Evolutionary conservation across 2,329 filamentous ascomycete genomes (phyloP), one percentile per base, ranked within the genome.

Genomic region (Xylaria sp.): DNA sequence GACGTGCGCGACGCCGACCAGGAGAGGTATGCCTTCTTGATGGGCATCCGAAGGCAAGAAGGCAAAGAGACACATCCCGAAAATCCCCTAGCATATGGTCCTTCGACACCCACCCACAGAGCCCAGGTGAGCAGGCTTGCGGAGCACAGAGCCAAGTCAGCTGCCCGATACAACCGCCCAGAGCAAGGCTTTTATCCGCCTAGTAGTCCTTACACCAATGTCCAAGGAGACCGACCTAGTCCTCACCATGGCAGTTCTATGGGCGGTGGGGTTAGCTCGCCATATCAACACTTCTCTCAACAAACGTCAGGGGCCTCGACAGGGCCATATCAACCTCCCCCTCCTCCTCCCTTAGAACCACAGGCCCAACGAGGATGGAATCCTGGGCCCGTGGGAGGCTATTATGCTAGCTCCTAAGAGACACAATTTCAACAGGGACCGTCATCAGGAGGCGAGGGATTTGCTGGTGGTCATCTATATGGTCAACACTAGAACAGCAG

Each of bases 1-100:
- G 54, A 67, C 9, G 60, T 67, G 7, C 63, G 63, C 5, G 65
- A 60, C 4, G 65, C 60, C n/a, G 57, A 68, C 49, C 33, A 56
- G 31, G 52, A 56, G 31, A 33, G 31, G 5, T 56, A 56, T 13
- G 52, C 52, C 9, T 56, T 36, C 18, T n/a, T 56, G 8, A 39
- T 39, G 52, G 52, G 52, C 52, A 56, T 56, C 31, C 28, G 52
- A 23, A 56, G 52, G 15, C 28, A 56, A n/a, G 52, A 56, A 20
- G 28, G 13, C 31, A 56, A n/a, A 39, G 31, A 33, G 10, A 56
- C 39, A 18, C 31, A 31, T 56, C 52, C 28, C 12, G 52, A 56
- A 10, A 56, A 56, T 18, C 52, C 52, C 8, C 10, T 56, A 18
- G 52, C 52, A 3, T 56, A 56, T 23, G 52, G 52, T 7, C 18